These are phyloP conservation scores for Suhomyces pyralidae DNA, from an alignment of 805 yeast genomes.

Conservation along the genomic window DNA sequence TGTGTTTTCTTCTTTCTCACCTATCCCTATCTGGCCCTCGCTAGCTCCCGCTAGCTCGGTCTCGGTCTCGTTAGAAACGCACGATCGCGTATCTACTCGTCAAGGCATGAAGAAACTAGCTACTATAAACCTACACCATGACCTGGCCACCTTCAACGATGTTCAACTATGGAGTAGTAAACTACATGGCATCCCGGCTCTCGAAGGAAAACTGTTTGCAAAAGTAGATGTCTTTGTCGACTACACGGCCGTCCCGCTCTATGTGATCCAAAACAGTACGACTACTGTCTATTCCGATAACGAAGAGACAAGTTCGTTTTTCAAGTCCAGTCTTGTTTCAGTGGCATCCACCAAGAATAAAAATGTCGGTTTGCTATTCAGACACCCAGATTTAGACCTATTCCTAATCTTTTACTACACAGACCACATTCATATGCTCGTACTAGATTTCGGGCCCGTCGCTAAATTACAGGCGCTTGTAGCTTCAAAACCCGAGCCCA, in stretches of 20 bases:
- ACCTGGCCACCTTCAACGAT: background rate
- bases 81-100: background rate
- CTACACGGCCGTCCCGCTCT: constrained; percentile 22
- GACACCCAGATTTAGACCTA: constrained; percentile 7
- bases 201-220: background rate
- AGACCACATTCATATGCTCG: constrained; percentile 12
- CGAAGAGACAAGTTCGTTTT: constrained; percentile 16
- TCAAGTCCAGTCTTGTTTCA: constrained; percentile 15
- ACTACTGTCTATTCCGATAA: constrained; percentile 20
- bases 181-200: background rate
- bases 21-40: background rate
- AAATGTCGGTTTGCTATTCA: constrained; percentile 19
- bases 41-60: background rate
- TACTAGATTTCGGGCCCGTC: constrained; percentile 16
- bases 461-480: background rate
- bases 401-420: constrained; percentile 26
- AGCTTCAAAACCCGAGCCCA: background rate
- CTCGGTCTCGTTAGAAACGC: background rate
- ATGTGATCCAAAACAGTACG: constrained; percentile 18
- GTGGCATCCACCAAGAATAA: constrained; percentile 2
- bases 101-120: background rate
- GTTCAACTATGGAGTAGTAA: background rate
- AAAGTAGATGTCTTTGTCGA: constrained; percentile 14
- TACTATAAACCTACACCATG: background rate
- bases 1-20: too few species aligned